Evolutionary conservation across 2,329 filamentous ascomycete genomes (phyloP).

Genomic region (Capronia epimyces): DNA sequence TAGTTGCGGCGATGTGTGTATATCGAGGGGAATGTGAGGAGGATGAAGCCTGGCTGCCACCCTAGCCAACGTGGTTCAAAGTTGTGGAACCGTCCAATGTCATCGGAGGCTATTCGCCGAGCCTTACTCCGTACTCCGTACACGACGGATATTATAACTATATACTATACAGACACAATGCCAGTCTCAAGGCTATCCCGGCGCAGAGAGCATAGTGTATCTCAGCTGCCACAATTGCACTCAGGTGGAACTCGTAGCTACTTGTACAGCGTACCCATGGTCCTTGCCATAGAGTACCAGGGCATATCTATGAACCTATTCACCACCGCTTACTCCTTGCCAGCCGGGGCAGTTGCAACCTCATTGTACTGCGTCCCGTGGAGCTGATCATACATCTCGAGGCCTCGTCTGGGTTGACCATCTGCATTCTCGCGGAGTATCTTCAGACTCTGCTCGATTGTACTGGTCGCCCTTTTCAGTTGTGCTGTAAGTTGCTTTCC

Average conservation of each 20-base stretch:
- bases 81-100: neutral
- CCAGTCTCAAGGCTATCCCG: no score
- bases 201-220: no score
- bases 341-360: neutral
- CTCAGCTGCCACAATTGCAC: no score
- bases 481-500: slow-evolving; percentile 28
- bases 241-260: no score
- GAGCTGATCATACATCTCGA: slow-evolving; percentile 22
- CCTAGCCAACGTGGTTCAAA: neutral
- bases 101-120: neutral
- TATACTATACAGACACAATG: no score
- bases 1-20: neutral
- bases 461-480: slow-evolving; percentile 29
- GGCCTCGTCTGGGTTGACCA: slow-evolving; percentile 33
- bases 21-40: neutral
- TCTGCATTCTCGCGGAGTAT: slow-evolving; percentile 23
- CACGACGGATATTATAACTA: neutral
- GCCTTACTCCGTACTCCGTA: neutral
- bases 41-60: neutral
- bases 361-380: neutral
- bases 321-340: neutral
- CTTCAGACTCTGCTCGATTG: slow-evolving; percentile 53
- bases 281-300: neutral
- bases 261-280: neutral
- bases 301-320: neutral